Evolutionary conservation across 768 basidiomycete species (phyloP), one percentile per base, ranked within the genome.

Genomic region (Pleurotus pulmonarius): DNA sequence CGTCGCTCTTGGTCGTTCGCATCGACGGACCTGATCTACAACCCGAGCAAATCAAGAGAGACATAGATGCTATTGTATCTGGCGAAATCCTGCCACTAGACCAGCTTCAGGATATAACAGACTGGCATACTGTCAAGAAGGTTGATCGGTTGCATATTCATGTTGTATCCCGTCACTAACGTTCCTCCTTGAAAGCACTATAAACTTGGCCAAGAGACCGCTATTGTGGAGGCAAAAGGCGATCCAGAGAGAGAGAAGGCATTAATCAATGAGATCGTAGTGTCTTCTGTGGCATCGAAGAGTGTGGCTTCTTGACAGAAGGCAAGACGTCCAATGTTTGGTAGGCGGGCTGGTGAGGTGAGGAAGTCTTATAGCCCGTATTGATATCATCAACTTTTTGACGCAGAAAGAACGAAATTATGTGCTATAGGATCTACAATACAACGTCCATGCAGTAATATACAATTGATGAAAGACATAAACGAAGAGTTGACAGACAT

Each of bases 261-360:
- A 0, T 67, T 74, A 13, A 71, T 91, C 9, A 82, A 90, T 63
- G 79, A 83, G 56, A 82, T 94, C 29, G 88, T 90, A 5, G 72
- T 81, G n/a, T 92, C 88, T 59, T 76, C 83, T 7, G 89, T 92
- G 4, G 92, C 92, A 46, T 87, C 87, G 82, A 94, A 94, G 71
- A 83, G 76, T 48, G 88, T 93, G 46, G 73, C 74, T 71, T 63
- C 61, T 3, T 58, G 43, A 60, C 13, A 22, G 20, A 44, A 22
- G 43, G 13, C 41, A 29, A 8, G 29, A 34, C 29, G 29, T 11
- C 11, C 29, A 34, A 34, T 2, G 11, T 34, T 3, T 34, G 9
- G 20, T 20, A 20, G 20, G 20, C 20, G 20, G 20, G 20, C 20
- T 20, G 20, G 20, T 20, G 20, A 9, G 29, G 29, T 34, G 9